phyloP scores from a whole-genome alignment of 768 basidiomycete genomes.

The Macrocybe gigantea region DNA sequence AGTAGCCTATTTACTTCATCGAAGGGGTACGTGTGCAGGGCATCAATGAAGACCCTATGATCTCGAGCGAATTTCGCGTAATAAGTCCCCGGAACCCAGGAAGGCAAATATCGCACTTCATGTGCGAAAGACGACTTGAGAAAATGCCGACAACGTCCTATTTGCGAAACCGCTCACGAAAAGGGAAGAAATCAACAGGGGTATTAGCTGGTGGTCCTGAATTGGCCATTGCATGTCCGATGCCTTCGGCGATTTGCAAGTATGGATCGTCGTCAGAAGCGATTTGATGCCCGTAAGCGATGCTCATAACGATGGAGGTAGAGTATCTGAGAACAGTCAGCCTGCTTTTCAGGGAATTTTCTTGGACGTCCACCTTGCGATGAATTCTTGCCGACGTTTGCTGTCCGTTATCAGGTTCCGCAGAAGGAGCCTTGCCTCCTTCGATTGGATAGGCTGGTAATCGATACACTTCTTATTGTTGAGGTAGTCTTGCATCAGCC shows the following conservation, averaged over 20 bases:
- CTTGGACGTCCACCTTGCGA: not conserved
- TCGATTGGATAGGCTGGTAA: not conserved
- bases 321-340: constrained; percentile 2
- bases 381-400: not conserved
- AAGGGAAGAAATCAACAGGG: constrained; percentile 15
- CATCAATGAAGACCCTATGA: constrained; percentile 20
- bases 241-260: constrained; percentile 25
- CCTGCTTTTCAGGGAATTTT: not conserved
- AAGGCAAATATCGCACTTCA: constrained; percentile 32
- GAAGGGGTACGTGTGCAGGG: constrained; percentile 27
- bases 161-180: constrained; percentile 6
- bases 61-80: constrained; percentile 26
- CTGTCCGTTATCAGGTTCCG: not conserved
- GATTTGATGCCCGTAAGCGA: constrained; percentile 27
- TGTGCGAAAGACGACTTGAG: too few species aligned
- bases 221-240: constrained; percentile 15
- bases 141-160: too few species aligned
- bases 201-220: constrained; percentile 18
- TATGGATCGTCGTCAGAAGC: constrained; percentile 27
- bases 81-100: constrained; percentile 32
- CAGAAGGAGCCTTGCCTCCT: not conserved
- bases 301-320: constrained; percentile 15
- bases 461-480: not conserved
- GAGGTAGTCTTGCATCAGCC: constrained; percentile 3
- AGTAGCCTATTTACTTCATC: constrained; percentile 16